These are phyloP conservation scores for Penicillium sp. DNA, from an alignment of 2,329 filamentous ascomycete species.

Conservation along the genomic window DNA sequence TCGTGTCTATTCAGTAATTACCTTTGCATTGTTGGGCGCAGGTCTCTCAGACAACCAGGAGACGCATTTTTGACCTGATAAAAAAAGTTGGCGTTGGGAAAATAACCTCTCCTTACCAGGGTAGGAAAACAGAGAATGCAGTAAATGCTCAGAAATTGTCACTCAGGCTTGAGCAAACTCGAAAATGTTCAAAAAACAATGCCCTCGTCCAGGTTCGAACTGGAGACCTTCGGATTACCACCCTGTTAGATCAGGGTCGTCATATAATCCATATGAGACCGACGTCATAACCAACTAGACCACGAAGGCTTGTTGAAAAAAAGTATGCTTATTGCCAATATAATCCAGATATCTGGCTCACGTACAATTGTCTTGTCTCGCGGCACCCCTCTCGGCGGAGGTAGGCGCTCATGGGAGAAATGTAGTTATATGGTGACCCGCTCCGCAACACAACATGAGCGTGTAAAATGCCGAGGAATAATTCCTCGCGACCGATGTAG, in stretches of 20 bases:
- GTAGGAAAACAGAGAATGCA: background rate
- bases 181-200: constrained; percentile 4
- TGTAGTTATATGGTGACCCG: too few relatives aligned
- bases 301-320: constrained; percentile 10
- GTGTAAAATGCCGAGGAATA: too few relatives aligned
- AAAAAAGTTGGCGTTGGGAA: too few relatives aligned
- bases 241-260: constrained; percentile 18
- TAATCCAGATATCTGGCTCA: background rate
- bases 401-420: too few relatives aligned
- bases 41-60: too few relatives aligned
- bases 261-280: constrained; percentile 21
- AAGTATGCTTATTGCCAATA: background rate
- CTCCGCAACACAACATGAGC: too few relatives aligned
- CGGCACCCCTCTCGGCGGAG: too few relatives aligned
- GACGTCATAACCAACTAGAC: constrained; percentile 23
- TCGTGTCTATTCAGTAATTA: too few relatives aligned
- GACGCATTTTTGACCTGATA: too few relatives aligned
- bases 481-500: too few relatives aligned
- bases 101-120: background rate
- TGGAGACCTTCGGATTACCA: constrained; percentile 22
- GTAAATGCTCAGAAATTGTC: background rate
- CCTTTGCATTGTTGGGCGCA: too few relatives aligned
- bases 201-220: constrained; percentile 22
- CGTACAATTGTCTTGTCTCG: too few relatives aligned
- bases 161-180: background rate